These are phyloP conservation scores for Bipolaris sorokiniana DNA, from an alignment of 2,329 filamentous ascomycete species.

Conservation along the genomic window DNA sequence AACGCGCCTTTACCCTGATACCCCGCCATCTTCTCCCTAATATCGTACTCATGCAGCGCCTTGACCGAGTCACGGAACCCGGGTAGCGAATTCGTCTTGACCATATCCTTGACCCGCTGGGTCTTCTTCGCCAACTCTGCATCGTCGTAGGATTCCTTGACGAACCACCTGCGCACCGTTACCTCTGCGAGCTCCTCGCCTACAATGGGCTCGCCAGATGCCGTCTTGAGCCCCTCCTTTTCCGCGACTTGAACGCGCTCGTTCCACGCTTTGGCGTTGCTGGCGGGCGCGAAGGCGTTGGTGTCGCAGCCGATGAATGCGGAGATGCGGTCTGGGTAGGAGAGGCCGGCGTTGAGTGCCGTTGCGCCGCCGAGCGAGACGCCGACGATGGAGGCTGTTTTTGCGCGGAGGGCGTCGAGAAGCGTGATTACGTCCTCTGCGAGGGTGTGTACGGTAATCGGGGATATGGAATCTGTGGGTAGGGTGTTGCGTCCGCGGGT, in stretches of 20 bases:
- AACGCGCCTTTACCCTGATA: constrained; percentile 68
- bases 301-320: constrained; percentile 79
- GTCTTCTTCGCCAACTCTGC: constrained; percentile 57
- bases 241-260: constrained; percentile 75
- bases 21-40: constrained; percentile 62
- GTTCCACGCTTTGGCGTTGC: constrained; percentile 80
- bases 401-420: constrained; percentile 72
- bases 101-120: constrained; percentile 69
- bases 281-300: constrained; percentile 72
- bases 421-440: constrained; percentile 71
- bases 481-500: constrained; percentile 69
- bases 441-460: constrained; percentile 66
- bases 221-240: constrained; percentile 51
- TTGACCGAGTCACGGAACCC: constrained; percentile 73
- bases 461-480: constrained; percentile 50
- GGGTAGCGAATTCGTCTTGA: constrained; percentile 70
- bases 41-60: constrained; percentile 74
- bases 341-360: constrained; percentile 73
- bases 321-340: constrained; percentile 64
- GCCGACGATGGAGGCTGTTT: constrained; percentile 71
- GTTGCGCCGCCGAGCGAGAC: constrained; percentile 85
- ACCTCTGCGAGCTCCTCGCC: constrained; percentile 67
- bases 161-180: constrained; percentile 81
- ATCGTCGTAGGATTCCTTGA: constrained; percentile 62
- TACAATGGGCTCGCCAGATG: constrained; percentile 62